phyloP scores from a whole-genome alignment of 2,329 filamentous ascomycete genomes.

The Colletotrichum phormii region DNA sequence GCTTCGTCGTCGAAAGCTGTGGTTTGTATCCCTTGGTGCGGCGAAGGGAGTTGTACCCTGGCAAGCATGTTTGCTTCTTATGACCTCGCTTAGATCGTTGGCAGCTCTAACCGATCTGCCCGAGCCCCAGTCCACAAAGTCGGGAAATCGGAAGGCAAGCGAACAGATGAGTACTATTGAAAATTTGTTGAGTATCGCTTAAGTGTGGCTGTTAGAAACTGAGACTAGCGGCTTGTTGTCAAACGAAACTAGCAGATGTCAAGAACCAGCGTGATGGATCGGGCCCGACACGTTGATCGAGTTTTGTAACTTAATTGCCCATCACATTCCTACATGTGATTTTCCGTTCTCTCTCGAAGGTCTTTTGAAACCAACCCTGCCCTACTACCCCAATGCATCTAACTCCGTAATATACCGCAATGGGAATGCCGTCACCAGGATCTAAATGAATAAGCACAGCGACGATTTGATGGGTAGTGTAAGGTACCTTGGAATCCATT shows the following conservation, averaged over 20 bases:
- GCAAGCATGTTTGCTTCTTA: not conserved
- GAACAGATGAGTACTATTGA: slow-evolving; percentile 2
- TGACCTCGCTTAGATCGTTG: not conserved
- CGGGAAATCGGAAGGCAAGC: not conserved
- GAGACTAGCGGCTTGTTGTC: not conserved
- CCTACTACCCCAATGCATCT: too few species aligned
- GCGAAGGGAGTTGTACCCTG: not conserved
- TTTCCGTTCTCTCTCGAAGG: too few species aligned
- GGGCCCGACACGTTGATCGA: not conserved
- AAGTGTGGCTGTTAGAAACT: slow-evolving; percentile 12
- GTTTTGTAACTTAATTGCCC: not conserved
- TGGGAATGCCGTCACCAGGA: too few species aligned
- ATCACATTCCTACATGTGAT: not conserved
- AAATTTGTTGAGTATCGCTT: slow-evolving; percentile 12
- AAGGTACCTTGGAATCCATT: too few species aligned
- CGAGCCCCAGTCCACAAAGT: not conserved
- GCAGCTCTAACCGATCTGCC: not conserved
- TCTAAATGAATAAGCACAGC: too few species aligned
- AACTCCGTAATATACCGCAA: too few species aligned
- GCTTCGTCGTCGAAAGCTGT: not conserved
- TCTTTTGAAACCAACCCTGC: too few species aligned
- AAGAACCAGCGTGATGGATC: not conserved
- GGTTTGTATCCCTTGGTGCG: not conserved
- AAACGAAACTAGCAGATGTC: not conserved
- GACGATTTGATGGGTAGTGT: too few species aligned